Base-by-base conservation (phyloP, 2,329 filamentous ascomycete species). In the Pseudocercospora vitis region DNA sequence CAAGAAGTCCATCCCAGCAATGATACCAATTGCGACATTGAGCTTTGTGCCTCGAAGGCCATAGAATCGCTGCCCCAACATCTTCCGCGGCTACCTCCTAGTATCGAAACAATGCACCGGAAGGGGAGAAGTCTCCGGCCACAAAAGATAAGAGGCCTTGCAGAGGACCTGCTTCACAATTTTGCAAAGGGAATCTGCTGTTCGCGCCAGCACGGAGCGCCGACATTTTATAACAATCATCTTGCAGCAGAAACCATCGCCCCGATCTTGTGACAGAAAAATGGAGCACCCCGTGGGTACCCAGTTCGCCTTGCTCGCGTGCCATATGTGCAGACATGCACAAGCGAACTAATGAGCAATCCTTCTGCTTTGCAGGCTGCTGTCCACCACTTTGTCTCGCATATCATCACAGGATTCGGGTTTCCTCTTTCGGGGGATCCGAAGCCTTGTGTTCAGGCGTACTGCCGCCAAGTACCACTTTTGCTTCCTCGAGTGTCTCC, bases 1-100 rank as follows among this genome's bases (percentile, higher is more conserved):
- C 44, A 60, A 39, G 33, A 69, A 69, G 57, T 75, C 74, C 58
- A 74, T 65, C 29, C 74, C 74, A 21, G 74, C 74, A 57, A 76
- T 71, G 14, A 75, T 42, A 28, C 71, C 70, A 57, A 77, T 74
- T 28, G 72, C 73, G 18, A 73, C 53, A 52, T 74, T 71, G n/a
- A 76, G 68, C 37, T 59, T 65, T 45, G 64, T 63, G 66, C 74
- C 74, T 56, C 66, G 66, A 21, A 75, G 68, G 67, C 73, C 73
- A 58, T 71, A 67, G 55, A 70, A 75, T 21, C 47, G 33, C 47
- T 50, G n/a, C 4, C 53, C 53, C 47, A 57, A 49, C 57, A 53
- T 57, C 37, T 40, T 50, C 12, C 7, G 24, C 9, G 12, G 11
- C 23, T 44, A 24, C 12, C 18, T 24, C 35, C 19, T 8, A 19